Evolutionary conservation across 352 stramenopile genomes (phyloP).

Genomic region (Phytophthora lateralis): DNA sequence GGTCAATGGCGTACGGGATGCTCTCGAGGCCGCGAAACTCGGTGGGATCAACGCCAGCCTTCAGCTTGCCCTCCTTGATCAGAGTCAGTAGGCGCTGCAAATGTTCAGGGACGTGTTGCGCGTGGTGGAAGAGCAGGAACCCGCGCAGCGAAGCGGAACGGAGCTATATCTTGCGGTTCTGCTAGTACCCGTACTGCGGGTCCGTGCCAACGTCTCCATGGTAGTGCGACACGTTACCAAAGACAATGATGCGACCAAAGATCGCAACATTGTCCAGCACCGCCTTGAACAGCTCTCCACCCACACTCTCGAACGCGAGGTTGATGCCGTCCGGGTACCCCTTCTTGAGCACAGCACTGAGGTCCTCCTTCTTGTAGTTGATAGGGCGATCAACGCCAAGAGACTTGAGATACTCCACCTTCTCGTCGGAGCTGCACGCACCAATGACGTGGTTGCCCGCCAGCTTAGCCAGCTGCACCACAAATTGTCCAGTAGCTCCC

Average conservation of each 20-base stretch:
- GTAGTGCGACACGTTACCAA: slow-evolving; percentile 60
- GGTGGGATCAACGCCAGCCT: slow-evolving; percentile 51
- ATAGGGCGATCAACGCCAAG: slow-evolving; percentile 61
- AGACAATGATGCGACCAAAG: slow-evolving; percentile 63
- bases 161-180: slow-evolving; percentile 44
- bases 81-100: slow-evolving; percentile 45
- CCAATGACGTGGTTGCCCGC: slow-evolving; percentile 63
- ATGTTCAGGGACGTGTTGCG: slow-evolving; percentile 39
- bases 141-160: slow-evolving; percentile 47
- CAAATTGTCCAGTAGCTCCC: slow-evolving; percentile 80
- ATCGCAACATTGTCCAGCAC: slow-evolving; percentile 60
- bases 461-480: slow-evolving; percentile 77
- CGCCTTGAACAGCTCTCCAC: slow-evolving; percentile 39
- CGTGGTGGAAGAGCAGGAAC: slow-evolving; percentile 46
- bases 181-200: slow-evolving; percentile 34
- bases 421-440: slow-evolving; percentile 73
- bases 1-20: slow-evolving; percentile 60
- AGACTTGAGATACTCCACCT: slow-evolving; percentile 66
- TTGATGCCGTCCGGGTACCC: slow-evolving; percentile 50
- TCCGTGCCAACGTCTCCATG: slow-evolving; percentile 34
- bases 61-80: slow-evolving; percentile 58
- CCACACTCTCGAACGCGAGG: slow-evolving; percentile 44
- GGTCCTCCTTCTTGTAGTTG: slow-evolving; percentile 69
- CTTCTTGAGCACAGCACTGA: slow-evolving; percentile 39
- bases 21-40: slow-evolving; percentile 56